A percentile compares a stretch with the other conserved stretches of the same genome.
Evolutionary conservation across 2,329 filamentous ascomycete species (phyloP).

Genomic region (Monosporascus ibericus): DNA sequence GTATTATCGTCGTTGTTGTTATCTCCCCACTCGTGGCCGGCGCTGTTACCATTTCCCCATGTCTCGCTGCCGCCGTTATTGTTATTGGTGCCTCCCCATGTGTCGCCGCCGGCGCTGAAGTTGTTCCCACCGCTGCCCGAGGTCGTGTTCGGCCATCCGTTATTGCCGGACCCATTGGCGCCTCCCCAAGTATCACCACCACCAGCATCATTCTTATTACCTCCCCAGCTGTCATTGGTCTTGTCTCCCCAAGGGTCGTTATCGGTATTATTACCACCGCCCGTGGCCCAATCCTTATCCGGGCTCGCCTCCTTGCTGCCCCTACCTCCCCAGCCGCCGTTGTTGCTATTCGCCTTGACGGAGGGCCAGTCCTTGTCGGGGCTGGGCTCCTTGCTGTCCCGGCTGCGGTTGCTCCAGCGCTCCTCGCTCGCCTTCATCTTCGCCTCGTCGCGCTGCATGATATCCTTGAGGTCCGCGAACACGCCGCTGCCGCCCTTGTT

Average conservation of each 20-base stretch:
- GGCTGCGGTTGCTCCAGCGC: slow-evolving; percentile 9
- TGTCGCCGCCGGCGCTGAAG: neutral
- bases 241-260: slow-evolving; percentile 1
- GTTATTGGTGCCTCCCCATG: slow-evolving; percentile 3
- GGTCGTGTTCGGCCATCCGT: neutral
- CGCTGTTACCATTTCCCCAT: neutral
- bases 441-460: slow-evolving; percentile 8
- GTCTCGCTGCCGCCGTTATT: neutral
- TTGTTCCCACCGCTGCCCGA: neutral
- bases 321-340: neutral
- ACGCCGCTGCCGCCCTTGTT: neutral
- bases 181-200: neutral
- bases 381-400: slow-evolving; percentile 10
- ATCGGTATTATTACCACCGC: neutral
- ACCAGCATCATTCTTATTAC: neutral
- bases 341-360: neutral
- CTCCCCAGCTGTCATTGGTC: slow-evolving; percentile 4
- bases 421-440: slow-evolving; percentile 9
- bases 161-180: neutral
- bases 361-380: slow-evolving; percentile 1
- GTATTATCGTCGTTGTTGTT: neutral
- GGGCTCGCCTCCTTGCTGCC: slow-evolving; percentile 6
- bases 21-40: slow-evolving; percentile 4
- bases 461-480: slow-evolving; percentile 4
- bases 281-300: neutral